phyloP scores from a whole-genome alignment of 75 land plant species.

The Adiantum capillusveneris region DNA sequence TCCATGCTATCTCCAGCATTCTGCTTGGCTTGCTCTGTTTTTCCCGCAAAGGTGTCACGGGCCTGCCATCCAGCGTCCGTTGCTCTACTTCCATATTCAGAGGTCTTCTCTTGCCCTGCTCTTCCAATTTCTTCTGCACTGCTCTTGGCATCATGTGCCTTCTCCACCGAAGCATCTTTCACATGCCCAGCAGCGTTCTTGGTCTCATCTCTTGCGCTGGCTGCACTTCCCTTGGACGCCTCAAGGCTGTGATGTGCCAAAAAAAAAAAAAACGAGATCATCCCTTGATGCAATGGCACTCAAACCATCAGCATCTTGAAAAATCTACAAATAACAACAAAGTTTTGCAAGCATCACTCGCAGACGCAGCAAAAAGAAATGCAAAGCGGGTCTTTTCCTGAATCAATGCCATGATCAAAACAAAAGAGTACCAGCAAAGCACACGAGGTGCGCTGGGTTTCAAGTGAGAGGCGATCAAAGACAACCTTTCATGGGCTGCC shows the following conservation, averaged over 20 bases:
- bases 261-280: no score
- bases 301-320: background rate
- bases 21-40: no score
- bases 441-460: constrained; percentile 9
- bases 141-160: background rate
- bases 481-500: constrained; percentile 5
- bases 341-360: no score
- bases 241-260: no score
- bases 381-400: no score
- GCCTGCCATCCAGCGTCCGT: no score
- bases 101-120: background rate
- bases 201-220: constrained; percentile 4
- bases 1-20: no score
- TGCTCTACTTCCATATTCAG: no score
- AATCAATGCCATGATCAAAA: background rate
- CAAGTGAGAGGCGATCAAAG: constrained; percentile 2
- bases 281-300: no score
- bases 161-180: constrained; percentile 1
- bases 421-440: constrained; percentile 5
- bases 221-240: background rate
- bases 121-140: background rate
- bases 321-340: no score
- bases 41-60: no score
- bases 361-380: no score
- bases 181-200: background rate